Percentiles rank a stretch among this genome's conserved stretches.
Conservation (phyloP, 2,329 filamentous ascomycete species). For the Fusarium miscanthi region DNA sequence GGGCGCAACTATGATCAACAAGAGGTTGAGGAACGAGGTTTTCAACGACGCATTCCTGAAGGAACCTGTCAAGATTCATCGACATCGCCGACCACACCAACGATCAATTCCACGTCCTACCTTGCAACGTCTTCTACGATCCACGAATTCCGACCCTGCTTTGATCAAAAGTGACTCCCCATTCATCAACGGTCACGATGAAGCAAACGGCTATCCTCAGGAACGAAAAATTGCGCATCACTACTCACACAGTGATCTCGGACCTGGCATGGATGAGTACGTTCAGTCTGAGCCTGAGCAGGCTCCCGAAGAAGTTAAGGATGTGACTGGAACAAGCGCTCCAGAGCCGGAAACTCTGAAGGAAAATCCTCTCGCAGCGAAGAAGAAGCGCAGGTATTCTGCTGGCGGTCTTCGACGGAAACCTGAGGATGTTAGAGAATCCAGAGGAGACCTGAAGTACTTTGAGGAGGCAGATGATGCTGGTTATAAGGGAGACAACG, state of each 20-base stretch:
- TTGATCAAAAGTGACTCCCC: conserved; percentile 42
- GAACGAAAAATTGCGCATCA: conserved; percentile 27
- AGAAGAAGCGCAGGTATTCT: conserved; percentile 81
- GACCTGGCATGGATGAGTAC: conserved; percentile 41
- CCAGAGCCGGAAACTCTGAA: conserved; percentile 69
- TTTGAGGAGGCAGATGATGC: conserved; percentile 90
- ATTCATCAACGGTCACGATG: conserved; percentile 18
- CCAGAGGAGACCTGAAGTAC: conserved; percentile 84
- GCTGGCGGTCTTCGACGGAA: conserved; percentile 83
- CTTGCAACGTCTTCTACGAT: conserved; percentile 58
- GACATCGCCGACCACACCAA: conserved; percentile 77
- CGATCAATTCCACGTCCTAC: conserved; percentile 69
- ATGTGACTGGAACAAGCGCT: conserved; percentile 72
- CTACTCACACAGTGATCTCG: conserved; percentile 52
- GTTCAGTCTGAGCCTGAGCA: conserved; percentile 49
- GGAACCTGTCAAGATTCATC: conserved; percentile 82
- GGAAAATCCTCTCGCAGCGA: conserved; percentile 52
- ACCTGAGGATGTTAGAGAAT: conserved; percentile 76
- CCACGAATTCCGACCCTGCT: conserved; percentile 59
- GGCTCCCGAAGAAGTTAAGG: conserved; percentile 56
- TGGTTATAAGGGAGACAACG: conserved; percentile 75
- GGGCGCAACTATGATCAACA: conserved; percentile 93
- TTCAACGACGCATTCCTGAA: conserved; percentile 92
- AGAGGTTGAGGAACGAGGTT: conserved; percentile 87
- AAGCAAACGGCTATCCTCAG: background rate